Evolutionary conservation across 352 stramenopile genomes (phyloP).

Genomic region (Phytophthora pini): DNA sequence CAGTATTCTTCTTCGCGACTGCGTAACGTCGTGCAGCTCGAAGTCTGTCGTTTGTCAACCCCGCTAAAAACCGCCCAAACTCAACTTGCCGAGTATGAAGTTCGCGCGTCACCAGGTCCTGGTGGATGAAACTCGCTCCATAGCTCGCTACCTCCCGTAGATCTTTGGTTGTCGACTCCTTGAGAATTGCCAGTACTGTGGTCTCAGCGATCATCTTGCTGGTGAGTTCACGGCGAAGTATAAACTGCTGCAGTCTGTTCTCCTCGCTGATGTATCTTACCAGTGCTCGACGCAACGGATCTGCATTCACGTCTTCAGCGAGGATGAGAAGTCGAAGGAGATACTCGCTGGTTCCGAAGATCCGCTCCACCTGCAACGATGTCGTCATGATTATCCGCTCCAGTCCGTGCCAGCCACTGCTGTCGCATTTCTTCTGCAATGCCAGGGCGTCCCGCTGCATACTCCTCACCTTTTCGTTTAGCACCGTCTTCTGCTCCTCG

Average conservation of each 20-base stretch:
- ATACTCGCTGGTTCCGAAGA: constrained; percentile 80
- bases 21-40: constrained; percentile 42
- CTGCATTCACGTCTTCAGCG: constrained; percentile 71
- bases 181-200: constrained; percentile 69
- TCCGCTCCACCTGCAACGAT: constrained; percentile 62
- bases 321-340: constrained; percentile 76
- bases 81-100: constrained; percentile 69
- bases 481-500: constrained; percentile 45
- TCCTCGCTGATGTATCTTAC: constrained; percentile 63
- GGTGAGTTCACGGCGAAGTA: constrained; percentile 70
- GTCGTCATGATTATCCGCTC: constrained; percentile 63
- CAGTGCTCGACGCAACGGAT: constrained; percentile 58
- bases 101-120: constrained; percentile 66
- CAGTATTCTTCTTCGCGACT: constrained; percentile 10
- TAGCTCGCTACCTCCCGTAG: constrained; percentile 53
- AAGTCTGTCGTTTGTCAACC: constrained; percentile 67
- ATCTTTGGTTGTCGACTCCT: constrained; percentile 57
- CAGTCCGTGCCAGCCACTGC: constrained; percentile 56
- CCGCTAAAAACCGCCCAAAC: constrained; percentile 58
- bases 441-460: constrained; percentile 54
- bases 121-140: constrained; percentile 57
- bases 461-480: constrained; percentile 46
- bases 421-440: constrained; percentile 62
- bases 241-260: constrained; percentile 62
- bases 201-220: constrained; percentile 77